These are phyloP conservation scores for Biancaea sappan DNA, from an alignment of 306 rosid species.

Conservation along the genomic window DNA sequence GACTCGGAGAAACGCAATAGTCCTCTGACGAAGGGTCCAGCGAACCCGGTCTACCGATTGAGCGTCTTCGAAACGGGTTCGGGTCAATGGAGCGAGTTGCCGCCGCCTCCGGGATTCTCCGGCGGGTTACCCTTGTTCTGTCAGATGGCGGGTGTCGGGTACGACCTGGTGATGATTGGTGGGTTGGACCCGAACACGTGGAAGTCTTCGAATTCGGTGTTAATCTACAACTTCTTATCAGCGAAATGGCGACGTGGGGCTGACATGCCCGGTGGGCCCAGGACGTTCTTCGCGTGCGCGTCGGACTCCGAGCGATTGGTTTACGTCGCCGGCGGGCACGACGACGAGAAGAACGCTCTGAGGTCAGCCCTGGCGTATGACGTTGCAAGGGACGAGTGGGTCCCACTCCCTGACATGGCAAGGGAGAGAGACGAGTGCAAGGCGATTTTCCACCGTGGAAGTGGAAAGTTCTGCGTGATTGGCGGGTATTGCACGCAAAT, in stretches of 20 bases:
- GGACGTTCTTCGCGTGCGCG: slow-evolving; percentile 65
- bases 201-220: slow-evolving; percentile 59
- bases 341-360: slow-evolving; percentile 64
- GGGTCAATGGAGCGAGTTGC: slow-evolving; percentile 58
- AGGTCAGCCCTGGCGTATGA: slow-evolving; percentile 58
- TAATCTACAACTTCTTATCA: slow-evolving; percentile 48
- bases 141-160: slow-evolving; percentile 56
- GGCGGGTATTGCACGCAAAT: slow-evolving; percentile 69
- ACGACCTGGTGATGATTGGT: slow-evolving; percentile 60
- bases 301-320: slow-evolving; percentile 43
- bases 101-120: slow-evolving; percentile 30
- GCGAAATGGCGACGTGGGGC: slow-evolving; percentile 67
- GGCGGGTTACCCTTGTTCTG: slow-evolving; percentile 72
- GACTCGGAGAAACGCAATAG: slow-evolving; percentile 29
- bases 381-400: slow-evolving; percentile 57
- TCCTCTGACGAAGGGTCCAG: slow-evolving; percentile 20
- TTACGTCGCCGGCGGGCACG: slow-evolving; percentile 71
- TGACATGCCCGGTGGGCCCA: slow-evolving; percentile 67
- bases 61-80: slow-evolving; percentile 47
- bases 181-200: slow-evolving; percentile 75
- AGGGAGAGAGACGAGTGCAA: slow-evolving; percentile 76
- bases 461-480: slow-evolving; percentile 41
- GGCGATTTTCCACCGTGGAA: slow-evolving; percentile 43
- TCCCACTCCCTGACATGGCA: slow-evolving; percentile 51
- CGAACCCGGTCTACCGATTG: slow-evolving; percentile 52